Percentiles rank a stretch among this genome's conserved stretches.
These are phyloP conservation scores for Vaccinium darrowii DNA, from an alignment of 148 eudicot genomes.

Conservation along the genomic window DNA sequence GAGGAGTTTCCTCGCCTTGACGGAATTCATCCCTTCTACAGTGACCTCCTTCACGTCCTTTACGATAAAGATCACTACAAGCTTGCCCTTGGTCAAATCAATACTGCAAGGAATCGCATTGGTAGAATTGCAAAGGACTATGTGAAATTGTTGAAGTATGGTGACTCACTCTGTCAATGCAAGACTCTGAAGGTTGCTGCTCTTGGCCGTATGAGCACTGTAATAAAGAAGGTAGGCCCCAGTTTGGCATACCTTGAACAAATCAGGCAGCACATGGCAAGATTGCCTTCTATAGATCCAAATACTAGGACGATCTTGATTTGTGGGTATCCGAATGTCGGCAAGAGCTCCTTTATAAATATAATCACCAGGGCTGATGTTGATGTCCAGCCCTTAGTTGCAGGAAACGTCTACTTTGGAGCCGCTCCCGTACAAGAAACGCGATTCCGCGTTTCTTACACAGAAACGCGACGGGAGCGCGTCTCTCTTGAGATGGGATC, in stretches of 20 bases:
- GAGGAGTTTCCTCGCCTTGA: conserved; percentile 91
- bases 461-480: no score
- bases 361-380: conserved; percentile 94
- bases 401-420: no score
- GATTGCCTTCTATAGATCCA: conserved; percentile 92
- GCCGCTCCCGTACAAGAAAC: no score
- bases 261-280: conserved; percentile 94
- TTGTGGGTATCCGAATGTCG: conserved; percentile 70
- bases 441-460: no score
- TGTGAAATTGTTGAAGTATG: conserved; percentile 80
- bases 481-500: no score
- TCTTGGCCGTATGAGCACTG: conserved; percentile 96
- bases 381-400: conserved; percentile 87
- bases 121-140: conserved; percentile 77
- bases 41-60: conserved; percentile 76
- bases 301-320: conserved; percentile 52
- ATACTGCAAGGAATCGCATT: conserved; percentile 82
- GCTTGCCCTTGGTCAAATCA: conserved; percentile 95
- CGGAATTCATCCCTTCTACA: conserved; percentile 88
- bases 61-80: conserved; percentile 97
- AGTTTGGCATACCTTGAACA: conserved; percentile 96
- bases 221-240: conserved; percentile 73
- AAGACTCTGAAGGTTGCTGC: conserved; percentile 92
- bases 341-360: conserved; percentile 92
- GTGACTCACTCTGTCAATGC: conserved; percentile 85